Evolutionary conservation across 73 alveolate species (phyloP).

Genomic region (Tetrahymena borealis): DNA sequence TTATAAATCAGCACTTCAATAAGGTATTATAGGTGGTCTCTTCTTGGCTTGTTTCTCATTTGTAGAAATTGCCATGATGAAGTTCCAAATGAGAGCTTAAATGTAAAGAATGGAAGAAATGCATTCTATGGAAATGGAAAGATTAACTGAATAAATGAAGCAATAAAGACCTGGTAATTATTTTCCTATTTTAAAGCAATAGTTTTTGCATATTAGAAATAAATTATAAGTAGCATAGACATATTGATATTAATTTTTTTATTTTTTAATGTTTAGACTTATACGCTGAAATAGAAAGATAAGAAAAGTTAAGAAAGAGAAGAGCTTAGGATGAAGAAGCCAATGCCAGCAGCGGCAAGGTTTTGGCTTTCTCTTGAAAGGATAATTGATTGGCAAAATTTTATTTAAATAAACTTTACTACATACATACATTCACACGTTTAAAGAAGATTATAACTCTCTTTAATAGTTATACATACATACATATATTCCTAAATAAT

Average conservation of each 20-base stretch:
- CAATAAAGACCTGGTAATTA: neutral
- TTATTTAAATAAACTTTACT: too few species aligned
- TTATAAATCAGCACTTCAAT: slow-evolving; percentile 50
- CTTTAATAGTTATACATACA: neutral
- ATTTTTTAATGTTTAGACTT: neutral
- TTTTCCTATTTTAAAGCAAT: neutral
- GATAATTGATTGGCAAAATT: neutral
- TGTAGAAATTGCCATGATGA: slow-evolving; percentile 39
- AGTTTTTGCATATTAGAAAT: too few species aligned
- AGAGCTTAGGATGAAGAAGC: neutral
- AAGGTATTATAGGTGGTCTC: slow-evolving; percentile 71
- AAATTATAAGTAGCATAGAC: too few species aligned
- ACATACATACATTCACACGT: too few species aligned
- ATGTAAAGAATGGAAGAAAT: neutral
- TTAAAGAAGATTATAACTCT: too few species aligned
- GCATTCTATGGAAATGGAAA: slow-evolving; percentile 4
- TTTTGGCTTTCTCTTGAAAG: neutral
- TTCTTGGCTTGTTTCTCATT: slow-evolving; percentile 58
- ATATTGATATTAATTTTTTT: neutral
- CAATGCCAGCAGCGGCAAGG: neutral
- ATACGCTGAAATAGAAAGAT: neutral
- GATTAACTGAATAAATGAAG: slow-evolving; percentile 1
- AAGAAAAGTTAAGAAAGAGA: neutral
- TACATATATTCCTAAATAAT: neutral
- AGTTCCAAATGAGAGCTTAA: slow-evolving; percentile 14